Evolutionary conservation across 371 early-diverging fungal species (phyloP), one percentile per base, ranked within the genome.

Genomic region (Massospora cicadina): DNA sequence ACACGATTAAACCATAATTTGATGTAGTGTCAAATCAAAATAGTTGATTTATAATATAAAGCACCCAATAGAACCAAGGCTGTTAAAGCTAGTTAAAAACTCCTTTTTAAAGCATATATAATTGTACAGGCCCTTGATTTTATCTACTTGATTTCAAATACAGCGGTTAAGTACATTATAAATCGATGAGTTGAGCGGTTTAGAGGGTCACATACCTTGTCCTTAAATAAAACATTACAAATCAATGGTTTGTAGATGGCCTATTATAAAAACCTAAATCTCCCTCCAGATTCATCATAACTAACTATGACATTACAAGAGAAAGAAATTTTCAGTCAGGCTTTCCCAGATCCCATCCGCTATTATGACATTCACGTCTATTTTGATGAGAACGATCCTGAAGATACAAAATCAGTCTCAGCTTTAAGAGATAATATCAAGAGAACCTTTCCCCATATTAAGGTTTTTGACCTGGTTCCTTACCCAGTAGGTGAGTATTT

Each of bases 321-420:
- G n/a, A n/a, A n/a, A n/a, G n/a, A n/a, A n/a, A n/a, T n/a, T n/a
- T n/a, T n/a, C 54, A 54, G 54, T 13, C 13, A 57, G 5, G 28
- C 30, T 12, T 63, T 63, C 28, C 63, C 12, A 12, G 17, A 55
- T 27, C 63, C 53, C 25, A 63, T 63, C 29, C 24, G 25, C 10
- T 54, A 54, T n/a, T 63, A 26, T 30, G 63, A 63, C 53, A 17
- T 63, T 2, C 63, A 63, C 29, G 25, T 63, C 29, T 63, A 63
- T 30, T 63, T 63, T 43, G 13, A 54, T 3, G 23, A 63, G 29
- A 26, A 24, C 12, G 27, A 63, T 63, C 24, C 32, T 26, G 63
- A 2, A 17, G 21, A n/a, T 25, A 30, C 55, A 27, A n/a, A 17
- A 7, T 33, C 43, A 17, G 27, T 30, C 23, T 27, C 7, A 24